Evolutionary conservation across 2,329 filamentous ascomycete genomes (phyloP).

Genomic region (Hortaea werneckii): DNA sequence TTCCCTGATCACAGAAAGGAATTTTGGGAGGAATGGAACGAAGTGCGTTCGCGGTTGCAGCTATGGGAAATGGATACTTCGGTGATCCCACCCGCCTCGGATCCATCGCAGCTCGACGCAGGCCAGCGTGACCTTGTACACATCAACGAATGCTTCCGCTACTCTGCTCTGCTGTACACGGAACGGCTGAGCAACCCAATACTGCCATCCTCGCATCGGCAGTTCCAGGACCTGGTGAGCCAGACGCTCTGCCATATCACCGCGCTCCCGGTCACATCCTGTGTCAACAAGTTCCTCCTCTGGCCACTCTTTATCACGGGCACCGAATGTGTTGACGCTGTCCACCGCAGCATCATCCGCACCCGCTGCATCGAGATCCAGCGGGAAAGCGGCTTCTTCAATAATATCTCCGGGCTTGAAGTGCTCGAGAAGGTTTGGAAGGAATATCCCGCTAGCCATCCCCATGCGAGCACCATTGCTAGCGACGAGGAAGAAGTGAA

Average conservation of each 20-base stretch:
- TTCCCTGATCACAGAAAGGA: constrained; percentile 46
- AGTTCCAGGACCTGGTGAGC: constrained; percentile 74
- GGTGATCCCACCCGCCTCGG: constrained; percentile 21
- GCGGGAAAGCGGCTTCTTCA: constrained; percentile 82
- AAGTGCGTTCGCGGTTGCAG: constrained; percentile 64
- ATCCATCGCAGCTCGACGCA: constrained; percentile 13
- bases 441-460: constrained; percentile 16
- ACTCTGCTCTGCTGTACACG: constrained; percentile 79
- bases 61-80: constrained; percentile 65
- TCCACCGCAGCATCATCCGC: constrained; percentile 69
- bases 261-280: constrained; percentile 60
- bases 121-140: constrained; percentile 63
- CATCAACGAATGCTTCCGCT: constrained; percentile 83
- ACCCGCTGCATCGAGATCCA: constrained; percentile 77
- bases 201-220: constrained; percentile 60
- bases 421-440: constrained; percentile 78
- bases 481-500: constrained; percentile 18
- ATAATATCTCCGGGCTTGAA: constrained; percentile 78
- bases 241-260: constrained; percentile 77
- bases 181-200: constrained; percentile 74
- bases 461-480: constrained; percentile 6
- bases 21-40: constrained; percentile 86
- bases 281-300: constrained; percentile 76
- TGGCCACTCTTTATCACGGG: constrained; percentile 90
- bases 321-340: constrained; percentile 74